These are phyloP conservation scores for Neurospora africana DNA, from an alignment of 495 filamentous ascomycete genomes.

Conservation along the genomic window DNA sequence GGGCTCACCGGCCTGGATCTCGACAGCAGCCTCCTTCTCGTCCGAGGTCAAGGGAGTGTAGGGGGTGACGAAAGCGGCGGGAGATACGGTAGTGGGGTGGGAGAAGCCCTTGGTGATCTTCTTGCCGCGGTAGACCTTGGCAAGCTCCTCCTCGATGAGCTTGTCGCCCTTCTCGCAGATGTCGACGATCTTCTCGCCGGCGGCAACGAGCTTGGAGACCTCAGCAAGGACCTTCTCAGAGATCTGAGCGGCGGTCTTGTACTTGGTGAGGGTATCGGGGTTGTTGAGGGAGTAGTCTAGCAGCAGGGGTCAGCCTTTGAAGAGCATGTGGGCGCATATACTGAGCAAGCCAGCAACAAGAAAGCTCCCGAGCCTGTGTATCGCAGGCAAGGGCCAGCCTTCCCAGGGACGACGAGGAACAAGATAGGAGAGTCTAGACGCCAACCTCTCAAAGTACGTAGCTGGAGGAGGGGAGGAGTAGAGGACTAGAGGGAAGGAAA, in stretches of 20 bases:
- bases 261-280: constrained; percentile 96
- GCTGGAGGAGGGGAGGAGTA: neutral
- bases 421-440: neutral
- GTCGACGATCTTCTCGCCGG: constrained; percentile 82
- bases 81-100: constrained; percentile 93
- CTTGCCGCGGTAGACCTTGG: constrained; percentile 97
- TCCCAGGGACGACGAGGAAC: neutral
- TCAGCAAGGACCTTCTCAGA: constrained; percentile 88
- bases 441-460: neutral
- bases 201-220: constrained; percentile 68
- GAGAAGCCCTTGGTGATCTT: constrained; percentile 87
- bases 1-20: constrained; percentile 71
- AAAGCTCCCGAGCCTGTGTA: neutral
- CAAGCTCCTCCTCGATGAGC: constrained; percentile 82
- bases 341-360: neutral
- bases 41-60: constrained; percentile 89
- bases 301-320: constrained; percentile 3
- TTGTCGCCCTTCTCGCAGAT: constrained; percentile 94
- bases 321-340: neutral
- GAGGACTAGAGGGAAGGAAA: neutral
- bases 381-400: neutral
- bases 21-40: constrained; percentile 64
- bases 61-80: constrained; percentile 86
- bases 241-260: constrained; percentile 90
- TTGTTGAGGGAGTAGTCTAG: constrained; percentile 91